Evolutionary conservation across 495 filamentous ascomycete species (phyloP).

Genomic region (Parachaetomium inaequale): DNA sequence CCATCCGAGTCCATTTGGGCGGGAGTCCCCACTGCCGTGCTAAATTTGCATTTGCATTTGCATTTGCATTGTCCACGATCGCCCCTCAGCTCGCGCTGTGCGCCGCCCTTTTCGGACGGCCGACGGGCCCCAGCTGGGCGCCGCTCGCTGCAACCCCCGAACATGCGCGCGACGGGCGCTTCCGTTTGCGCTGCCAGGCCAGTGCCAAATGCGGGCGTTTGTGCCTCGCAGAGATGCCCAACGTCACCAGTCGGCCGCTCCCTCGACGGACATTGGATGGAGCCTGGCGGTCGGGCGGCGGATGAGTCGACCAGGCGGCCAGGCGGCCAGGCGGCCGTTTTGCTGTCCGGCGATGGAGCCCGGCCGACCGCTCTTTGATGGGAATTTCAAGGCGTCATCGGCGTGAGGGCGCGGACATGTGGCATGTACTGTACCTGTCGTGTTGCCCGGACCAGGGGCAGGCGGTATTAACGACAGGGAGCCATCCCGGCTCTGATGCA

Average conservation of each 20-base stretch:
- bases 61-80: conserved; percentile 20
- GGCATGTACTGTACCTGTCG: conserved; percentile 18
- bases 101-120: conserved; percentile 23
- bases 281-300: not conserved
- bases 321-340: conserved; percentile 5
- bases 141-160: conserved; percentile 13
- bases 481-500: conserved; percentile 21
- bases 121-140: conserved; percentile 14
- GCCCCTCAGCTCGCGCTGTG: conserved; percentile 27
- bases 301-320: not conserved
- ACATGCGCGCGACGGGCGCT: conserved; percentile 20
- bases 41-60: conserved; percentile 22
- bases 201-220: conserved; percentile 9
- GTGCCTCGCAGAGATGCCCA: conserved; percentile 5
- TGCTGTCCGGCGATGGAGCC: not conserved
- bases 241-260: not conserved
- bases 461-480: conserved; percentile 29
- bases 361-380: conserved; percentile 10
- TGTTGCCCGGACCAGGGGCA: conserved; percentile 24
- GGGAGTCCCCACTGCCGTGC: conserved; percentile 14
- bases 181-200: conserved; percentile 17
- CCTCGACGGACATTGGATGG: not conserved
- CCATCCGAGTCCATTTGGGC: conserved; percentile 15
- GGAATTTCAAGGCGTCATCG: conserved; percentile 9
- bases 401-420: conserved; percentile 3